Evolutionary conservation across 768 basidiomycete genomes (phyloP), one percentile per base, ranked within the genome.

Genomic region (Chalciporus chontae): DNA sequence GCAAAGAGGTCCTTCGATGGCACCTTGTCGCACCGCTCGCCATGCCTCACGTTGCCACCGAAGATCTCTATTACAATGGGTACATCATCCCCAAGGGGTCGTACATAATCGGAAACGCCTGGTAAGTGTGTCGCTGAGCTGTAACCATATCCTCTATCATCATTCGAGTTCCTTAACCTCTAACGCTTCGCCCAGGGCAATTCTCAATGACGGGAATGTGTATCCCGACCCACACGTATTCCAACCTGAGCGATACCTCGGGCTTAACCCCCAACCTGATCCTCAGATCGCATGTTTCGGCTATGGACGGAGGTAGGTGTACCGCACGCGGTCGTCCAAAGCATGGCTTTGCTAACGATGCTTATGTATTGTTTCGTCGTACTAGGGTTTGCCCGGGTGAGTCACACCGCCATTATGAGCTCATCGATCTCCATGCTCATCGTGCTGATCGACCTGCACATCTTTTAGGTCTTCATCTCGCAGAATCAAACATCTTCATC

Each of bases 141-240:
- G n/a, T n/a, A n/a, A n/a, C n/a, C n/a, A n/a, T n/a, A 21, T 21
- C 21, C 21, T 21, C 10, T 29, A 7, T 7, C 27, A 5, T 7
- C 27, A 10, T 29, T 29, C 27, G 27, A 29, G 27, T 29, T 29
- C 10, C 8, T 29, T 6, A 29, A 29, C 27, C 10, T 10, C 10
- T 2, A 5, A 32, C 14, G 8, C 32, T 32, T 15, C 14, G 0
- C n/a, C 36, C 46, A 82, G 83, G 81, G 67, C 63, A n/a, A 76
- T 84, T 63, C 64, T 79, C 1, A 76, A 77, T 40, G 76, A 85
- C 59, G 72, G 73, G 2, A 61, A 69, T 6, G 63, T 41, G 5
- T 73, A 73, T 47, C 59, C 64, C 7, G 59, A 71, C 40, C 71
- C 73, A 2, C 34, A 38, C 1, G 50, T 38, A 2, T 73, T 73